Evolutionary conservation across 768 basidiomycete genomes (phyloP).

Genomic region (Rhizopogon rudus): DNA sequence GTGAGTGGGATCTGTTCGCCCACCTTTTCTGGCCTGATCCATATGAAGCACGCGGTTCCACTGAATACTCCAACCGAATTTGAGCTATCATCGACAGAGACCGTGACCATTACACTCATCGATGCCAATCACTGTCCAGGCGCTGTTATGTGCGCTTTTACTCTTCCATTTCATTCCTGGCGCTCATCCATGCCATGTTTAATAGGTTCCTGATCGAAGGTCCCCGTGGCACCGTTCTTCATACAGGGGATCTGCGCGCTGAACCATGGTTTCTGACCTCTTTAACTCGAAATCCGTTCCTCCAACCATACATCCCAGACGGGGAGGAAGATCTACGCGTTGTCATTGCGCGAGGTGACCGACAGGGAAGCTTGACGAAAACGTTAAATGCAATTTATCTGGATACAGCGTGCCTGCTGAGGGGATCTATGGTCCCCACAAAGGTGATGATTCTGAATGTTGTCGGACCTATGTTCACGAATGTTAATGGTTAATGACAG

Average conservation of each 20-base stretch:
- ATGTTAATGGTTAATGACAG: conserved; percentile 31
- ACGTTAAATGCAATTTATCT: conserved; percentile 76
- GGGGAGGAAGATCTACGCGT: conserved; percentile 20
- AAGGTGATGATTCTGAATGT: conserved; percentile 40
- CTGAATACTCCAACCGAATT: conserved; percentile 60
- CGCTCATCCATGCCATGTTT: neutral
- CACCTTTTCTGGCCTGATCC: neutral
- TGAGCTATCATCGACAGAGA: conserved; percentile 50
- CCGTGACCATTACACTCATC: conserved; percentile 70
- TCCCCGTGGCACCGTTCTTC: conserved; percentile 63
- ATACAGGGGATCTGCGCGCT: conserved; percentile 91
- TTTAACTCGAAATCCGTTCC: conserved; percentile 61
- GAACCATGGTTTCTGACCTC: conserved; percentile 77
- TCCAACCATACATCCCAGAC: conserved; percentile 62
- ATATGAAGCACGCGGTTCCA: conserved; percentile 47
- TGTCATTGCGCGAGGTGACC: conserved; percentile 20
- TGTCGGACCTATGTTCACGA: conserved; percentile 1
- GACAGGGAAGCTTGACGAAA: conserved; percentile 29
- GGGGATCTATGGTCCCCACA: conserved; percentile 44
- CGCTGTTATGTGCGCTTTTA: conserved; percentile 69
- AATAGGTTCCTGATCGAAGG: conserved; percentile 83
- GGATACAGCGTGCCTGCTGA: conserved; percentile 71
- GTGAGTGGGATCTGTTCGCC: conserved; percentile 28
- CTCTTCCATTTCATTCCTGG: neutral
- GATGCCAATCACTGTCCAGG: conserved; percentile 97